Evolutionary conservation across 345 rosid species (phyloP), one percentile per base, ranked within the genome.

Genomic region (Aquilaria sinensis): DNA sequence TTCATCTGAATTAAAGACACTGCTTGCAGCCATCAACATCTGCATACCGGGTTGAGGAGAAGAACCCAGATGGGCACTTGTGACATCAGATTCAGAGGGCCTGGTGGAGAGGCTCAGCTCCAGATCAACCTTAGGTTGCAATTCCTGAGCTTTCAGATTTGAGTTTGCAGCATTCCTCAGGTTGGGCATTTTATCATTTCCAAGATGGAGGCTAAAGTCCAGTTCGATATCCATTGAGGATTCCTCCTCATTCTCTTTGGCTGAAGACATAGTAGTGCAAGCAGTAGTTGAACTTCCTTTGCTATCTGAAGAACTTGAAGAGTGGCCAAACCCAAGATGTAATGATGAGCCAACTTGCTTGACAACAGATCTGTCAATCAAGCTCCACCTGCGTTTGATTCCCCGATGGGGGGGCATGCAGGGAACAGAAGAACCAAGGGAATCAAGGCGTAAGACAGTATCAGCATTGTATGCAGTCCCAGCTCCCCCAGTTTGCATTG

Each of bases 291-390:
- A 81, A 73, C 97, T 90, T 53, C 82, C 96, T 76, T 88, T 88
- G 73, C 95, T 90, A 70, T 94, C 96, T 5, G 99, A 90, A 53
- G 99, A 90, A 75, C 97, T 88, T 11, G 90, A 62, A 5, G 92
- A 68, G 50, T 72, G 77, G 50, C 95, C 90, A 13, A 94, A 75
- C 62, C 92, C 85, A 63, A 90, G 95, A 53, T 84, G 85, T 58
- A 90, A 78, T 16, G 84, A 77, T 32, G 92, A 78, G 68, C 84
- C 90, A 76, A 64, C 78, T 75, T 77, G 72, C 53, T 62, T 75
- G 62, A 46, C 70, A 62, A 67, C 34, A 29, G 87, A 65, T 57
- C 77, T 76, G 64, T 72, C 72, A 41, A 93, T 67, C 67, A 78
- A 70, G 77, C 65, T 80, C 94, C 89, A 70, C 70, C 88, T 94